Evolutionary conservation across 2,329 filamentous ascomycete genomes (phyloP).

Genomic region (Orbilia brochopaga): DNA sequence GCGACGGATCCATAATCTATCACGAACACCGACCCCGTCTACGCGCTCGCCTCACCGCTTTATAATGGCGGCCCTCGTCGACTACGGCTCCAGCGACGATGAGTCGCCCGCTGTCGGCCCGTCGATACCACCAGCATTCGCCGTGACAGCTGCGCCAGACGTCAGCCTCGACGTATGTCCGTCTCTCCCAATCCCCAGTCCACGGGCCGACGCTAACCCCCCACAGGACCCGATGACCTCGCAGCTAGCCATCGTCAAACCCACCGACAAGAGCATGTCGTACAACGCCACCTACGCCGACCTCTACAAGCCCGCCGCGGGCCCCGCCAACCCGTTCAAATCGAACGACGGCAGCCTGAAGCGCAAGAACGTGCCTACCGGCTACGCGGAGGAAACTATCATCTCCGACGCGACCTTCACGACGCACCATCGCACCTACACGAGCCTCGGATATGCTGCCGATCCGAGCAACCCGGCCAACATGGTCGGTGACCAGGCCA

Average conservation of each 20-base stretch:
- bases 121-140: constrained; percentile 56
- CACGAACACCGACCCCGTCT: background rate
- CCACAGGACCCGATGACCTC: constrained; percentile 61
- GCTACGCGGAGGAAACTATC: constrained; percentile 83
- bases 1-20: no score
- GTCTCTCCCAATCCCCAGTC: constrained; percentile 56
- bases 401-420: constrained; percentile 92
- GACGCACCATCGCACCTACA: constrained; percentile 81
- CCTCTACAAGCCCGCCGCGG: constrained; percentile 69
- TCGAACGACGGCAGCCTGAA: constrained; percentile 68
- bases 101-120: constrained; percentile 56
- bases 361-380: constrained; percentile 82
- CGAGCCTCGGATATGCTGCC: constrained; percentile 68
- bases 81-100: constrained; percentile 60
- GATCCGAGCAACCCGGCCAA: constrained; percentile 59
- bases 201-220: constrained; percentile 8
- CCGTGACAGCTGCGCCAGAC: constrained; percentile 62
- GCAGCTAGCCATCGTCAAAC: constrained; percentile 63
- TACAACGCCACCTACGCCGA: constrained; percentile 72
- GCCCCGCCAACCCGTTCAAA: constrained; percentile 77
- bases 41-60: background rate
- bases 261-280: constrained; percentile 62
- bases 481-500: constrained; percentile 53
- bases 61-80: constrained; percentile 54
- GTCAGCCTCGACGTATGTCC: constrained; percentile 65